These are phyloP conservation scores for Hibiscus trionum DNA, from an alignment of 345 rosid genomes.

Conservation along the genomic window DNA sequence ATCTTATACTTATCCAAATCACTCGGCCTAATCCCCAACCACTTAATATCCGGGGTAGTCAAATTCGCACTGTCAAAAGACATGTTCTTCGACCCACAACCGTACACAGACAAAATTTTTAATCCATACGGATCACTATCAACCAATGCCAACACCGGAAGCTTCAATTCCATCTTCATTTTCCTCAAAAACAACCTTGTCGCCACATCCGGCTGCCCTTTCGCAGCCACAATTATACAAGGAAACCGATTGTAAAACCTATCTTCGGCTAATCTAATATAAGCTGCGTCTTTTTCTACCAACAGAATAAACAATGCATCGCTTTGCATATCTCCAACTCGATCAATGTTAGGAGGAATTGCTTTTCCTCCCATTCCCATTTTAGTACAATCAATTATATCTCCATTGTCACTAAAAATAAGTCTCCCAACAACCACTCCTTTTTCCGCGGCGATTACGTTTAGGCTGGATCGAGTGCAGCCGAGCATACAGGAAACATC, in stretches of 20 bases:
- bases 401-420: conserved; percentile 86
- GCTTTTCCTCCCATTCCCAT: conserved; percentile 99
- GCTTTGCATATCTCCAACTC: conserved; percentile 92
- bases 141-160: conserved; percentile 88
- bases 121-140: conserved; percentile 95
- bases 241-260: conserved; percentile 92
- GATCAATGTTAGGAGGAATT: conserved; percentile 82
- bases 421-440: conserved; percentile 93
- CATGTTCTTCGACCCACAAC: conserved; percentile 98
- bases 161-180: conserved; percentile 86
- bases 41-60: conserved; percentile 93
- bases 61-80: conserved; percentile 86
- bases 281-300: conserved; percentile 95
- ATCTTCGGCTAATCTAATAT: conserved; percentile 85
- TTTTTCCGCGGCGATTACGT: conserved; percentile 82
- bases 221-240: conserved; percentile 82
- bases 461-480: conserved; percentile 85
- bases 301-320: conserved; percentile 77
- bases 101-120: conserved; percentile 85
- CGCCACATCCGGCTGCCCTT: conserved; percentile 95
- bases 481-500: conserved; percentile 95
- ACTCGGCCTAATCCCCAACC: conserved; percentile 90
- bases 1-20: conserved; percentile 86
- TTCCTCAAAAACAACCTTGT: conserved; percentile 86
- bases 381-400: conserved; percentile 92